A percentile compares a stretch with the other conserved stretches of the same genome.
These are phyloP conservation scores for Podosphaera aphanis DNA, from an alignment of 2,329 filamentous ascomycete species.

Conservation along the genomic window DNA sequence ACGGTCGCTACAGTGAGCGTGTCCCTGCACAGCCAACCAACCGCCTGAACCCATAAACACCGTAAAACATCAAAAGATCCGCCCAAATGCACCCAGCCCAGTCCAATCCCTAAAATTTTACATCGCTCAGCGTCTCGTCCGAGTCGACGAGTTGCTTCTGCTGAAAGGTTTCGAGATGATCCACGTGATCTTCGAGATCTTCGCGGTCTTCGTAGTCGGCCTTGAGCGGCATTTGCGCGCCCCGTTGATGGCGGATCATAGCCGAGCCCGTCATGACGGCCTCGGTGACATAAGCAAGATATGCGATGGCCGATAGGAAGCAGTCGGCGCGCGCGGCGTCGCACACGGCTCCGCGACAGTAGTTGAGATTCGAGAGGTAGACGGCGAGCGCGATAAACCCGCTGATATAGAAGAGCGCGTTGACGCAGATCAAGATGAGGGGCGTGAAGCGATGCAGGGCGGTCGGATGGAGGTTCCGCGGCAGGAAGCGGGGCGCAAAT, in stretches of 20 bases:
- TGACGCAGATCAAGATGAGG: neutral
- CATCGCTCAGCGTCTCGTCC: neutral
- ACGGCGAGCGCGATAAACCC: neutral
- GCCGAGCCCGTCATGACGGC: neutral
- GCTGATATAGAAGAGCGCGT: neutral
- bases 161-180: neutral
- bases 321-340: neutral
- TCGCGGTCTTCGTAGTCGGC: neutral
- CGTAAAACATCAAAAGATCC: too few relatives aligned
- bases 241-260: neutral
- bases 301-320: neutral
- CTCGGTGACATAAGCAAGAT: neutral
- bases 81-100: too few relatives aligned
- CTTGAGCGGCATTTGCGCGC: neutral
- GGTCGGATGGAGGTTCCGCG: too few relatives aligned
- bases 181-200: neutral
- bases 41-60: too few relatives aligned
- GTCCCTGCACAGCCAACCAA: too few relatives aligned
- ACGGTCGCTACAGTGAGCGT: too few relatives aligned
- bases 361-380: slow-evolving; percentile 1
- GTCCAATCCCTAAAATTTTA: neutral
- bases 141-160: neutral
- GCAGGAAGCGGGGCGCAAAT: neutral
- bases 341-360: neutral
- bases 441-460: neutral